Evolutionary conservation across 148 eudicot genomes (phyloP), one percentile per base, ranked within the genome.

Genomic region (Mesembryanthemum crystallinum): DNA sequence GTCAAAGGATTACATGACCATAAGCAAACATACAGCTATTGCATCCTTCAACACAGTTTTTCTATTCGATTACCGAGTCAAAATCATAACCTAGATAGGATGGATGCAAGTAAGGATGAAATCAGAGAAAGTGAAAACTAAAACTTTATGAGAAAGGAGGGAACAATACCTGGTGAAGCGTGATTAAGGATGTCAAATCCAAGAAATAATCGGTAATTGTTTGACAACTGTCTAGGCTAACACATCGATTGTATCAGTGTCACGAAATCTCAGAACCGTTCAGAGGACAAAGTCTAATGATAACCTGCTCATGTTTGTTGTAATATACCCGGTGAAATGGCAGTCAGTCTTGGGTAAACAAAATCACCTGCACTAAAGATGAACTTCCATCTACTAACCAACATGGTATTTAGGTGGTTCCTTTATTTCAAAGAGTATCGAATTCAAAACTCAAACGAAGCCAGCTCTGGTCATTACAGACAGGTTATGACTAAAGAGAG

Each of bases 1-100:
- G 10, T 73, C 39, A 35, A 65, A 17, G 66, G 82, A 96, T 85
- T 59, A 92, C 99, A 81, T 95, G 99, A 51, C 99, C 99, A 81
- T 95, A 95, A 54, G 99, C 99, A 87, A 95, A 95, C 97, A 95
- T 91, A 82, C 99, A 95, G 66, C 99, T 95, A 39, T 95, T 95
- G 80, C 92, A 95, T 62, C 99, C 99, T 73, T 87, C 92, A 67
- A 95, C 84, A 33, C 96, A 90, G 73, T 95, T 95, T 76, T 95
- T 97, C 99, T 94, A 89, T 64, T 76, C 78, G 71, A 64, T 63
- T 23, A 78, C 21, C 43, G 60, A 76, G n/a, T n/a, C 20, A 62
- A 73, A 39, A 52, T 23, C 37, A 32, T 58, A 14, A 69, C 62
- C 67, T 67, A 23, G 12, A 20, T 9, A 62, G 15, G 49, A 45